Conservation (phyloP, 2,329 filamentous ascomycete species). For the Teratosphaeria pseudoeucalypti region DNA sequence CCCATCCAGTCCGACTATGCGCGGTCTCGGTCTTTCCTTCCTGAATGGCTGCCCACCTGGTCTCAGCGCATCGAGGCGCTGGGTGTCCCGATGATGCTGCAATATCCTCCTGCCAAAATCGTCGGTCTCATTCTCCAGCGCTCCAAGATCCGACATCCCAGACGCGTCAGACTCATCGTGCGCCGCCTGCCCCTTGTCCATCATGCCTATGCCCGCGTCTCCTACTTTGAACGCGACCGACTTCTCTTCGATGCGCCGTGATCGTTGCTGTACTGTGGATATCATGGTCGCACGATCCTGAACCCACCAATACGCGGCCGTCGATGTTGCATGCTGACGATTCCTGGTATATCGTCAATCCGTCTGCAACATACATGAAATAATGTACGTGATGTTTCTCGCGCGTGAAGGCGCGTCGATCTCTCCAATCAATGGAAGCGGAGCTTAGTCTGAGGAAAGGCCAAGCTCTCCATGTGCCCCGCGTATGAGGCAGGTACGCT, state of each 20-base stretch:
- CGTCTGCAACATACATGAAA: not conserved
- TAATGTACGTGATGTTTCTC: not conserved
- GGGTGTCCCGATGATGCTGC: conserved; percentile 34
- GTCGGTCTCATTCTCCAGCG: conserved; percentile 35
- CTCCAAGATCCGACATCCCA: conserved; percentile 25
- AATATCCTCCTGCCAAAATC: conserved; percentile 37
- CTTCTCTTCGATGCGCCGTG: not conserved
- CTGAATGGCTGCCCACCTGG: conserved; percentile 28
- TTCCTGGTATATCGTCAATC: not conserved
- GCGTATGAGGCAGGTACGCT: not conserved
- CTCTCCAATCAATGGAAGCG: not conserved
- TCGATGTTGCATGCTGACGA: not conserved
- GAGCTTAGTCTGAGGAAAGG: not conserved
- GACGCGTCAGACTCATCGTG: conserved; percentile 11
- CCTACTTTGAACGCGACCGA: conserved; percentile 4
- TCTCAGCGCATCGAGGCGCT: conserved; percentile 27
- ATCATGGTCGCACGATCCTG: not conserved
- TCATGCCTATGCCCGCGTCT: conserved; percentile 4
- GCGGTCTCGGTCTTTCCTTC: conserved; percentile 32
- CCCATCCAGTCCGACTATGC: conserved; percentile 11
- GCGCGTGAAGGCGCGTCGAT: not conserved
- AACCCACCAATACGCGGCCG: not conserved
- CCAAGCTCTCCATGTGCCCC: not conserved
- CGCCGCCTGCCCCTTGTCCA: conserved; percentile 15
- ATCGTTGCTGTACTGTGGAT: not conserved